Base-by-base conservation (phyloP, 2,329 filamentous ascomycete species). In the Xylaria hypoxylon region DNA sequence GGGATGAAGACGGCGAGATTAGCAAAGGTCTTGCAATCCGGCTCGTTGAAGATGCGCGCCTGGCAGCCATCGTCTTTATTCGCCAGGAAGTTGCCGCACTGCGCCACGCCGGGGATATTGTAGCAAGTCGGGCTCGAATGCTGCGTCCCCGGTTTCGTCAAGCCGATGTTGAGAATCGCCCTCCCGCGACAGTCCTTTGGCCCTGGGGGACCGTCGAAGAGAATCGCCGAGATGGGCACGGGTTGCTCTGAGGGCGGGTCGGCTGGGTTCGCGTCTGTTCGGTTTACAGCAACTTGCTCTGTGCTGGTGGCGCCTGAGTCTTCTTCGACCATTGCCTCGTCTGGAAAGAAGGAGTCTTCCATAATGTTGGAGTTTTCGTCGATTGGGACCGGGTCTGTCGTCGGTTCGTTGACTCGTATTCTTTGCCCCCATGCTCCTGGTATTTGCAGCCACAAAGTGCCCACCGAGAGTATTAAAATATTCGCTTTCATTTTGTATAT, bases 151-250 rank as follows among this genome's bases (percentile, higher is more conserved):
- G 74, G 70, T 56, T 73, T 74, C 2, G 77, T 70, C 0, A 79
- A 63, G 50, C 64, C 60, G 44, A 81, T 65, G 2, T 62, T 62
- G 24, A 76, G 62, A 11, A 79, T 67, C 10, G 72, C 68, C 31
- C 58, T 63, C 11, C 79, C 79, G 45, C 79, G 78, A 56, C 79
- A 81, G 44, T 72, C 62, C 42, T 78, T 79, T 2, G 79, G 77
- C 0, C 79, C 78, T 10, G 77, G 78, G 15, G 76, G 68, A 15
- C 77, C 74, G 33, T 75, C 76, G 72, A 77, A 80, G 57, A 87
- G 80, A 2, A 81, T 82, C 38, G 85, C 79, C 0, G 80, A 81
- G 70, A 86, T 85, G 33, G 82, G 80, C 22, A 87, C 77, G 26
- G 80, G 75, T 1, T 80, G 77, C 22, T 74, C 72, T 2, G 42